phyloP scores from a whole-genome alignment of 1,139 yeast genomes.

The Debaryomyces sp. region DNA sequence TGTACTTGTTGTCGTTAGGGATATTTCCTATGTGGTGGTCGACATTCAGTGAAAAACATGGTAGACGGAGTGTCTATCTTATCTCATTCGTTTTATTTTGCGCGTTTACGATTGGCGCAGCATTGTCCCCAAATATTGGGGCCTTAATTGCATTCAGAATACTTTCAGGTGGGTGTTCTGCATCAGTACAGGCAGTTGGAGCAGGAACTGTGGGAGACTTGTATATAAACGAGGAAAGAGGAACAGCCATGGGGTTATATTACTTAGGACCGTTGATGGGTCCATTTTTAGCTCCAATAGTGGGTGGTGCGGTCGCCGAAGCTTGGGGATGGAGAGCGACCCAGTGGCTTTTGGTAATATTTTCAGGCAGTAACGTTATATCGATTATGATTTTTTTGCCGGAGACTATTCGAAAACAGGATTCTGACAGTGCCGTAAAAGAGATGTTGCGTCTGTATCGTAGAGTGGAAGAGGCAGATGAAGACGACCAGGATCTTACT shows the following conservation, averaged over 20 bases:
- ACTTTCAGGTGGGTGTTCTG: conserved; percentile 78
- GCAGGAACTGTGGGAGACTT: conserved; percentile 87
- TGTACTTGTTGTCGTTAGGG: conserved; percentile 73
- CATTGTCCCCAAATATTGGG: conserved; percentile 63
- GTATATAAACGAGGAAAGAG: conserved; percentile 68
- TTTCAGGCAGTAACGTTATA: conserved; percentile 58
- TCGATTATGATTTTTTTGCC: conserved; percentile 63
- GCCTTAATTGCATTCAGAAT: conserved; percentile 70
- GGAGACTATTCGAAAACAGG: conserved; percentile 69
- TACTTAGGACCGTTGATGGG: conserved; percentile 84
- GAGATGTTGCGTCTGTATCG: conserved; percentile 32
- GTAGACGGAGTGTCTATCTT: conserved; percentile 74
- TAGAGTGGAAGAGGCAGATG: conserved; percentile 14
- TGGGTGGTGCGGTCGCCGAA: conserved; percentile 75
- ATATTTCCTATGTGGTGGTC: conserved; percentile 92
- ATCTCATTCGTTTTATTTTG: conserved; percentile 64
- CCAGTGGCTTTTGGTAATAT: conserved; percentile 78
- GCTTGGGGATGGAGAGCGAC: conserved; percentile 90
- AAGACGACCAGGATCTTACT: not conserved
- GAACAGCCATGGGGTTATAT: conserved; percentile 78
- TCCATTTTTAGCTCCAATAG: conserved; percentile 77
- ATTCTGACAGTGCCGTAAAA: conserved; percentile 50
- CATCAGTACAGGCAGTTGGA: conserved; percentile 87
- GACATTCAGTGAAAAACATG: conserved; percentile 71
- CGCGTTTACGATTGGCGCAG: conserved; percentile 72